Base-by-base conservation (phyloP, 371 early-diverging fungal species). In the Mortierella sp. region DNA sequence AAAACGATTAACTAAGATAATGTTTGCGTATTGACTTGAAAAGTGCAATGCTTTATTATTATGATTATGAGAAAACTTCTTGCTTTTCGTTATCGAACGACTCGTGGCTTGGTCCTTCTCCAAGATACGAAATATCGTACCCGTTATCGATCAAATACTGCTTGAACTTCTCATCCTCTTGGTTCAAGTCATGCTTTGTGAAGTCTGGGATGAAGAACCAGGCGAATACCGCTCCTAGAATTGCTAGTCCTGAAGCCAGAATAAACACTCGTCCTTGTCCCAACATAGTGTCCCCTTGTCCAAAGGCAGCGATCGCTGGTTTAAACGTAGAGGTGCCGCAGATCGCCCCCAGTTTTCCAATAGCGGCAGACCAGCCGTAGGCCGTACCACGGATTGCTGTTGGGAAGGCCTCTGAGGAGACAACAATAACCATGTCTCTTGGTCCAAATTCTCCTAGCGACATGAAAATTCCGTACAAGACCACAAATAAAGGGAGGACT, bases 301-400 rank as follows among this genome's bases (percentile, higher is more conserved):
- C 81, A 43, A 88, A 75, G 16, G 83, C 71, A 4, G 63, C 63
- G 28, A 86, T 73, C 9, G 87, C 84, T 3, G 88, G 85, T 70
- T 85, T 84, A 68, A 89, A 88, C 24, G 84, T 86, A 35, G 79
- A 73, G 10, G 88, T 89, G 20, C 89, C 88, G 58, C 86, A 81
- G 39, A 86, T 85, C 20, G 89, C 89, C 43, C 89, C 89, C n/a
- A 85, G 72, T 72, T 88, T 87, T 30, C 89, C 89, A 32, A 88
- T 64, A 32, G 88, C 87, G 43, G 91, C 91, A 35, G 90, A 88
- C 77, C 90, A 87, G 51, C 89, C 90, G 64, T 91, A 91, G 51
- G 87, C 86, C 18, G 90, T 89, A 22, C 91, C 91, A 59, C 91
- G 84, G 12, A 90, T 84, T n/a, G 90, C 89, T 1, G 91, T 91